Evolutionary conservation across 495 filamentous ascomycete genomes (phyloP).

Genomic region (Hypoxylon trugodes): DNA sequence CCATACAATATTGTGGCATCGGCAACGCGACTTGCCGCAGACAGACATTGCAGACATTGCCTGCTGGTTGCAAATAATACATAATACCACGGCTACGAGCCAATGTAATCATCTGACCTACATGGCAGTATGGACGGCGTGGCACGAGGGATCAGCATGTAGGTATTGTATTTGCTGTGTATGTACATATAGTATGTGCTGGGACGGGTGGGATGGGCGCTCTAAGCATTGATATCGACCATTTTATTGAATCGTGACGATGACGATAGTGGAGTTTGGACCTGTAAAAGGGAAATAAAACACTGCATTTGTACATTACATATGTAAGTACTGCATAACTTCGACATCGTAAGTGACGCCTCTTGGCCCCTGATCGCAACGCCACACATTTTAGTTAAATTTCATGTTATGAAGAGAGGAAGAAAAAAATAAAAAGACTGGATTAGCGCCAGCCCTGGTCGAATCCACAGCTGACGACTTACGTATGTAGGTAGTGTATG

Average conservation of each 20-base stretch:
- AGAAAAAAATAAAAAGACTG: too few species aligned
- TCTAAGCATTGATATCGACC: constrained; percentile 24
- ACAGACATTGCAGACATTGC: constrained; percentile 1
- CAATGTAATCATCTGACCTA: constrained; percentile 32
- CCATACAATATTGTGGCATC: constrained; percentile 4
- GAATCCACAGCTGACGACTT: constrained; percentile 32
- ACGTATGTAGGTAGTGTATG: constrained; percentile 14
- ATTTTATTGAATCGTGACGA: constrained; percentile 37
- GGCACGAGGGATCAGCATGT: constrained; percentile 31
- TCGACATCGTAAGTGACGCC: constrained; percentile 24
- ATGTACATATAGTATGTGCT: too few species aligned
- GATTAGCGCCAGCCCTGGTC: constrained; percentile 35
- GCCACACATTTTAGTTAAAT: constrained; percentile 34
- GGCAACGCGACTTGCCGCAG: constrained; percentile 5
- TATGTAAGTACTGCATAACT: constrained; percentile 19
- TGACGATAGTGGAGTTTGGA: constrained; percentile 34
- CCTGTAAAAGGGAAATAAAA: constrained; percentile 27
- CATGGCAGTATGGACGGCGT: constrained; percentile 19
- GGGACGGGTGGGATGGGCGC: constrained; percentile 22
- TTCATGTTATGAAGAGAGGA: too few species aligned
- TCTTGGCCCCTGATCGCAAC: constrained; percentile 26
- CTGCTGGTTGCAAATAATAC: constrained; percentile 5
- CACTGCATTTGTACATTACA: too few species aligned
- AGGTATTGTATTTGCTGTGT: constrained; percentile 3
- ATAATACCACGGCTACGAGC: constrained; percentile 19